phyloP scores from a whole-genome alignment of 2,329 filamentous ascomycete genomes.

The Phaeosphaeriaceae sp. region DNA sequence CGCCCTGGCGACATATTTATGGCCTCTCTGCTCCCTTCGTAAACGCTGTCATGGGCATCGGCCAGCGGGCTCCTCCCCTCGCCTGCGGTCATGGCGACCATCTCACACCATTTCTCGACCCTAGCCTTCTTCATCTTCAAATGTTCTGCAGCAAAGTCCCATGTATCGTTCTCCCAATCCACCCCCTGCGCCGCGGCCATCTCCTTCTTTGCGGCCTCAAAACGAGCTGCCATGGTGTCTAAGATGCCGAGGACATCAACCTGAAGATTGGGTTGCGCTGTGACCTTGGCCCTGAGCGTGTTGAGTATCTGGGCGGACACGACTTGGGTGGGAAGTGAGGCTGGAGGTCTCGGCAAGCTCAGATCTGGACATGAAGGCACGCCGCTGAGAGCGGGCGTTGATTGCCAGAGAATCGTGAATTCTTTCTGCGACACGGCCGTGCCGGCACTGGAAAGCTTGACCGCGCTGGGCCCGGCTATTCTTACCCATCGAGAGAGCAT shows the following conservation, averaged over 20 bases:
- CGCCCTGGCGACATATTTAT: neutral
- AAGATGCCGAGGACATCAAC: conserved; percentile 1
- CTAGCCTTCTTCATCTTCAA: neutral
- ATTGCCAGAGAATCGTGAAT: too few relatives aligned
- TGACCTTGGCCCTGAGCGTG: too few relatives aligned
- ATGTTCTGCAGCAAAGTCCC: neutral
- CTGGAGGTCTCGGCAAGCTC: too few relatives aligned
- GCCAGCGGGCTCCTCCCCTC: neutral
- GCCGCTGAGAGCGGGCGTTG: too few relatives aligned
- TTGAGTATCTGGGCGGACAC: too few relatives aligned
- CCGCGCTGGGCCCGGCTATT: neutral
- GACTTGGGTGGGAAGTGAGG: too few relatives aligned
- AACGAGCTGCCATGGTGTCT: conserved; percentile 1
- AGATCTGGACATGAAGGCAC: too few relatives aligned
- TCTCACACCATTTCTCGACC: neutral
- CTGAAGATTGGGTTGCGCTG: neutral
- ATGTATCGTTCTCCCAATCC: neutral
- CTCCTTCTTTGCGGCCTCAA: conserved; percentile 1
- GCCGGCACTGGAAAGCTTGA: neutral
- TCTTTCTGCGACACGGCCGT: too few relatives aligned
- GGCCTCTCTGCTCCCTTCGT: neutral
- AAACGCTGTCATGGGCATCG: too few relatives aligned
- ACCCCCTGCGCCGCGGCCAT: neutral
- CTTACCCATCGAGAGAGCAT: conserved; percentile 1
- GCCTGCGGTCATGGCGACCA: neutral